phyloP scores from a whole-genome alignment of 306 rosid species.

The Rubus parviflorus region DNA sequence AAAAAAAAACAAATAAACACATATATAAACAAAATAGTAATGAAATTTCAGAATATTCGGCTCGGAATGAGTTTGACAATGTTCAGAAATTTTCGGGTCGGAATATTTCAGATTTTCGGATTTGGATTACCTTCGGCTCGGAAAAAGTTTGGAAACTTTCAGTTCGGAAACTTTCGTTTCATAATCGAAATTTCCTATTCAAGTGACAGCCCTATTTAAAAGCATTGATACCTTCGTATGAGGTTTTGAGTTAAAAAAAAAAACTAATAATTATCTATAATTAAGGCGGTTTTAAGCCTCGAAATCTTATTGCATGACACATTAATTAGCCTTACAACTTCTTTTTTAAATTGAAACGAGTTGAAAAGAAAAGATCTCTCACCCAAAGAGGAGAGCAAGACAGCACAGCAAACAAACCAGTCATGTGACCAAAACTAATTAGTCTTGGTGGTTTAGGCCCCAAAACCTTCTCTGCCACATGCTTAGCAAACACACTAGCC shows the following conservation, averaged over 20 bases:
- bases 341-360: conserved; percentile 58
- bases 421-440: conserved; percentile 74
- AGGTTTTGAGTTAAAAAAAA: not conserved
- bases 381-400: conserved; percentile 77
- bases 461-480: conserved; percentile 58
- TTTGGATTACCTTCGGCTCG: too few relatives aligned
- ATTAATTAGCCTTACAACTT: not conserved
- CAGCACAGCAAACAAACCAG: conserved; percentile 58
- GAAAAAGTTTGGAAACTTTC: too few relatives aligned
- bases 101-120: too few relatives aligned
- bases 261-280: not conserved
- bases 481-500: conserved; percentile 59
- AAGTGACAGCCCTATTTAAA: too few relatives aligned
- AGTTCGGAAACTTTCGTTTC: too few relatives aligned
- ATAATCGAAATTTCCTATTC: too few relatives aligned
- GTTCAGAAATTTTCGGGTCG: too few relatives aligned
- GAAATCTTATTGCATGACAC: not conserved
- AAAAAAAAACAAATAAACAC: too few relatives aligned
- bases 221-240: not conserved
- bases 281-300: not conserved
- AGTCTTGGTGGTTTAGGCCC: conserved; percentile 57
- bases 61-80: too few relatives aligned
- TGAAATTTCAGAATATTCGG: too few relatives aligned
- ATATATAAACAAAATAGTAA: too few relatives aligned
- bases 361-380: conserved; percentile 60